Evolutionary conservation across 23 red algal genomes (phyloP), one percentile per base, ranked within the genome.

Genomic region (Chondrus crispus): DNA sequence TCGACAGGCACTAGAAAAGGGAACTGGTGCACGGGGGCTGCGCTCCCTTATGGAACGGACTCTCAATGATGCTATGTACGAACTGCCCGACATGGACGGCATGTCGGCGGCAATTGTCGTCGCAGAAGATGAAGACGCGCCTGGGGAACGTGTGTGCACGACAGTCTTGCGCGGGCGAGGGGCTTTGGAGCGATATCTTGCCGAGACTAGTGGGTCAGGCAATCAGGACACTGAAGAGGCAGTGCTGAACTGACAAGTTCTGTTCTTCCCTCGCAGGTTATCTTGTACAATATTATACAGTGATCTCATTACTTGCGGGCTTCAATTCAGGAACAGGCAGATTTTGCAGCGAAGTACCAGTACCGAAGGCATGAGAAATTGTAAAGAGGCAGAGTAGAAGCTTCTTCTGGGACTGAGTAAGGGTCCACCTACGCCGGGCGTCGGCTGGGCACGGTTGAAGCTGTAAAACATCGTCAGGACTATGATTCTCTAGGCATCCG

Each of bases 21-120:
- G 91, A n/a, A 93, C 90, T 16, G 96, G 96, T 18, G 96, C 96
- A 4, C 89, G 96, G 19, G 96, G 96, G 18, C 85, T 98, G 38
- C 89, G 96, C 20, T 72, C 81, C 16, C 91, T 98, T 72, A 82
- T 98, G 93, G 96, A 98, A 72, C 89, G 93, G 6, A 78, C 89
- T 7, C 93, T 98, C 26, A 84, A 89, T 44, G 93, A 95, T 26
- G 93, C 69, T 26, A 95, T 95, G 93, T 95, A 95, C 49, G 81
- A 95, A 50, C 44, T 95, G 51, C 93, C 93, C 18, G 93, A 88
- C 57, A n/a, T 81, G 33, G 73, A 79, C 18, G 83, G 62, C 9
- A 64, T 45, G 19, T 66, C 85, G 29, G 51, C 72, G 28, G 79
- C 84, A 29, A 63, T 93, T 55, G 81, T 87, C 30, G 72, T 87